A percentile compares a stretch with the other conserved stretches of the same genome.
These are phyloP conservation scores for Myxozyma neotropica DNA, from an alignment of 805 yeast genomes.

Conservation along the genomic window DNA sequence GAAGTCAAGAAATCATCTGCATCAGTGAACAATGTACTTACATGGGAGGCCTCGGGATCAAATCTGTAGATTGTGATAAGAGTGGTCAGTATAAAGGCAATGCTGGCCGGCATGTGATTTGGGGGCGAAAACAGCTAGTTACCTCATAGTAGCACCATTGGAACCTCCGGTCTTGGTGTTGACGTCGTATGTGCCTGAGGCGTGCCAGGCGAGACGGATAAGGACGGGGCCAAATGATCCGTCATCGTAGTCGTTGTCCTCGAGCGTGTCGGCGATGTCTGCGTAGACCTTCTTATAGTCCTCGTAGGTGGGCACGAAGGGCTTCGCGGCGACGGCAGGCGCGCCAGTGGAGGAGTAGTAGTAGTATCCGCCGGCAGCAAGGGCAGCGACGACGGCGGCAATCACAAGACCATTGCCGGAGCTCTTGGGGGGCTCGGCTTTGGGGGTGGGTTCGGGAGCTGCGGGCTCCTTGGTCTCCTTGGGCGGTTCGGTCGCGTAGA, in stretches of 20 bases:
- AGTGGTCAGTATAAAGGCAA: background rate
- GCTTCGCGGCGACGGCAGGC: conserved; percentile 40
- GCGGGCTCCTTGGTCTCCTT: conserved; percentile 12
- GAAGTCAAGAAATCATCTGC: background rate
- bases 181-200: conserved; percentile 75
- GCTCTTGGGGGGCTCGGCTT: conserved; percentile 9
- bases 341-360: conserved; percentile 40
- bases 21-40: conserved; percentile 1
- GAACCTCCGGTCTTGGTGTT: conserved; percentile 56
- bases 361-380: conserved; percentile 40
- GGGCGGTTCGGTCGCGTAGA: conserved; percentile 15
- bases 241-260: conserved; percentile 58
- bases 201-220: conserved; percentile 84
- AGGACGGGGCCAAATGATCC: conserved; percentile 76
- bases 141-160: conserved; percentile 59
- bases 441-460: conserved; percentile 8
- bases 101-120: too few relatives aligned
- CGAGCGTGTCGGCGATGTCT: conserved; percentile 44
- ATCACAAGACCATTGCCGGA: conserved; percentile 13
- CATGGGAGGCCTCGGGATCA: conserved; percentile 19
- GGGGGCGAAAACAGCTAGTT: conserved; percentile 48
- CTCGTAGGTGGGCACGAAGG: conserved; percentile 41
- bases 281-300: conserved; percentile 68
- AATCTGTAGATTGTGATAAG: conserved; percentile 7
- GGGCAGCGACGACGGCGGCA: conserved; percentile 18